Conservation (phyloP, 768 basidiomycete genomes). For the Amanita pseudoporphyria region DNA sequence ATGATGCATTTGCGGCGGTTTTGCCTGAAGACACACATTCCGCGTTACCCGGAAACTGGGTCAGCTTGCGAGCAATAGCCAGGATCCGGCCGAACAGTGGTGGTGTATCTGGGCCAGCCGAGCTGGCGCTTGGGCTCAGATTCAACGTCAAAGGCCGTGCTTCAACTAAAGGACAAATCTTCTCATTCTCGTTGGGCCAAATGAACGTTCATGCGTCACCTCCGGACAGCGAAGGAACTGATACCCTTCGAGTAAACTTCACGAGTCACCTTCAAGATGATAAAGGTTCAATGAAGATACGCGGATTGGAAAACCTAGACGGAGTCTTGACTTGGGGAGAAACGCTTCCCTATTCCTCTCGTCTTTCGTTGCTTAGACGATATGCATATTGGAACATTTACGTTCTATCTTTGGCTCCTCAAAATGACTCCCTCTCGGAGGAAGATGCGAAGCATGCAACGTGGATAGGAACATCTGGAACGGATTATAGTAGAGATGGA, state of each 20-base stretch:
- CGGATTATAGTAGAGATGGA: neutral
- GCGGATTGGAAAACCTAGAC: neutral
- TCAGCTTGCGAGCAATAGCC: neutral
- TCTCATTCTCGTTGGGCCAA: neutral
- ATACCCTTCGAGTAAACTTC: neutral
- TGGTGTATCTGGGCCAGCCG: neutral
- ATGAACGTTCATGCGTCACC: neutral
- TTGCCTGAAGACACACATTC: neutral
- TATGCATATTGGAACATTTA: conserved; percentile 1
- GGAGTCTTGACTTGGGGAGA: conserved; percentile 8
- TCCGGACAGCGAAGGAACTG: neutral
- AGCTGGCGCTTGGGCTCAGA: neutral
- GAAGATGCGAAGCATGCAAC: neutral
- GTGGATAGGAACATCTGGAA: conserved; percentile 2
- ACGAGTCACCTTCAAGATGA: neutral
- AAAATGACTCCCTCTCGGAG: too few species aligned
- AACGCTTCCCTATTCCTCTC: neutral
- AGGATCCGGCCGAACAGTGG: neutral
- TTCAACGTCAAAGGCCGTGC: neutral
- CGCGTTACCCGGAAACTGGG: neutral
- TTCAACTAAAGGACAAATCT: neutral
- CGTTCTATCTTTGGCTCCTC: neutral
- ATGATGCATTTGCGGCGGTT: neutral
- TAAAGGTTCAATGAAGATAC: neutral
- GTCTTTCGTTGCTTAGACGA: neutral